Percentiles rank a stretch among this genome's conserved stretches.
These are phyloP conservation scores for Gamarada debralockiae DNA, from an alignment of 495 filamentous ascomycete genomes.

Conservation along the genomic window DNA sequence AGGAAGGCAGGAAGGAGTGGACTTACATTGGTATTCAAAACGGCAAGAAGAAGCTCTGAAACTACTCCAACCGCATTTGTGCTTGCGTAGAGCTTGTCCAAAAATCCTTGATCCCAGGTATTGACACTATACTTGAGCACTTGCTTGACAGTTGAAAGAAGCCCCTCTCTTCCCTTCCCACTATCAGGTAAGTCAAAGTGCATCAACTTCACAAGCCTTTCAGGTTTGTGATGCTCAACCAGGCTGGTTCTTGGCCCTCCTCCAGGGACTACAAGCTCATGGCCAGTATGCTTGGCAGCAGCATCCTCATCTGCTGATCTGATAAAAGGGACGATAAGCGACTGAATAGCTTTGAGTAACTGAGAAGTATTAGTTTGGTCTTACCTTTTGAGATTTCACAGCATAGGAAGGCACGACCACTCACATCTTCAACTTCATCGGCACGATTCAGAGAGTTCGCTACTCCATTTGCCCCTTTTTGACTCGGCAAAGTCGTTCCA, in stretches of 20 bases:
- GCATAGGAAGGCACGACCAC: conserved; percentile 16
- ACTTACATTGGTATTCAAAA: conserved; percentile 81
- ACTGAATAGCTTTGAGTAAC: conserved; percentile 71
- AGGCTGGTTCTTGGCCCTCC: conserved; percentile 53
- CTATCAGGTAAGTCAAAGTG: conserved; percentile 60
- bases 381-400: not conserved
- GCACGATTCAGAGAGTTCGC: conserved; percentile 36
- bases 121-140: conserved; percentile 83
- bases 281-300: conserved; percentile 42
- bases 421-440: conserved; percentile 53
- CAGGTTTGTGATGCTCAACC: conserved; percentile 66
- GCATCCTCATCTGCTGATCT: conserved; percentile 66
- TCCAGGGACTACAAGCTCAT: conserved; percentile 44
- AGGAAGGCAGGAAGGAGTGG: conserved; percentile 72
- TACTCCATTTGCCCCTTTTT: not conserved
- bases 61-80: conserved; percentile 80
- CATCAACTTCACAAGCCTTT: conserved; percentile 62
- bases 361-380: conserved; percentile 29
- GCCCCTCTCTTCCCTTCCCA: conserved; percentile 65
- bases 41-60: conserved; percentile 76
- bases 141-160: conserved; percentile 60
- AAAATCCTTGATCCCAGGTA: conserved; percentile 93
- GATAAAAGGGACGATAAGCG: conserved; percentile 76
- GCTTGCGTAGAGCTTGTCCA: conserved; percentile 86
- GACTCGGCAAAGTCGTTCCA: conserved; percentile 3